These are phyloP conservation scores for Iris macrosiphon DNA, from an alignment of 106 monocot species.

Conservation along the genomic window DNA sequence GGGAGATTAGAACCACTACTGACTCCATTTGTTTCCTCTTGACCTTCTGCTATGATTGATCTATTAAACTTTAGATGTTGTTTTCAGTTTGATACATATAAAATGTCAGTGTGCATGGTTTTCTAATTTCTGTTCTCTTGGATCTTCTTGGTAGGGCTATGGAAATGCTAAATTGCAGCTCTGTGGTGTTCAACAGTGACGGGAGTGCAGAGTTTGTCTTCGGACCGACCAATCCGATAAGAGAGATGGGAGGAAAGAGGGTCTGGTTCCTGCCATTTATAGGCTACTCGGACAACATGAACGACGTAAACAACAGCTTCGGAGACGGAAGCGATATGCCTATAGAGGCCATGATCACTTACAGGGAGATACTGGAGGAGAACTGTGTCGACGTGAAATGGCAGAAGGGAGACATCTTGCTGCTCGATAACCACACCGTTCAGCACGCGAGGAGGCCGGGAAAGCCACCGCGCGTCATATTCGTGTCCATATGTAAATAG, in stretches of 20 bases:
- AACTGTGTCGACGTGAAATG: conserved; percentile 23
- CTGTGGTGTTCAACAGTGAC: conserved; percentile 9
- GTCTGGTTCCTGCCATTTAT: conserved; percentile 13
- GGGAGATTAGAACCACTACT: too few species aligned
- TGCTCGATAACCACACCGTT: conserved; percentile 19
- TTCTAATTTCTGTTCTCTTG: too few species aligned
- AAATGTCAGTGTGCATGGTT: too few species aligned
- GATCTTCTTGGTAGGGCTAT: conserved; percentile 14
- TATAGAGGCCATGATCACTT: neutral
- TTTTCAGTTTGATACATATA: too few species aligned
- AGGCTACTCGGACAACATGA: neutral
- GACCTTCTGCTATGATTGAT: too few species aligned
- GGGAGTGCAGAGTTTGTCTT: conserved; percentile 18
- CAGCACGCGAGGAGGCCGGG: conserved; percentile 25
- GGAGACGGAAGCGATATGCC: conserved; percentile 9
- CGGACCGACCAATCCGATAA: conserved; percentile 21
- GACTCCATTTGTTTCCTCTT: too few species aligned
- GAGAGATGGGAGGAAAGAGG: conserved; percentile 7
- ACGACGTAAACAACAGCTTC: neutral
- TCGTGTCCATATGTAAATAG: conserved; percentile 13
- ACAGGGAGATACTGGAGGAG: conserved; percentile 10
- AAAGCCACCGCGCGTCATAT: conserved; percentile 11
- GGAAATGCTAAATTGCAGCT: neutral
- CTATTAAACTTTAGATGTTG: too few species aligned
- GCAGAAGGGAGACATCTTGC: conserved; percentile 23